A percentile compares a stretch with the other conserved stretches of the same genome.
Conservation (phyloP, 2,329 filamentous ascomycete species). For the Fonsecaea erecta region DNA sequence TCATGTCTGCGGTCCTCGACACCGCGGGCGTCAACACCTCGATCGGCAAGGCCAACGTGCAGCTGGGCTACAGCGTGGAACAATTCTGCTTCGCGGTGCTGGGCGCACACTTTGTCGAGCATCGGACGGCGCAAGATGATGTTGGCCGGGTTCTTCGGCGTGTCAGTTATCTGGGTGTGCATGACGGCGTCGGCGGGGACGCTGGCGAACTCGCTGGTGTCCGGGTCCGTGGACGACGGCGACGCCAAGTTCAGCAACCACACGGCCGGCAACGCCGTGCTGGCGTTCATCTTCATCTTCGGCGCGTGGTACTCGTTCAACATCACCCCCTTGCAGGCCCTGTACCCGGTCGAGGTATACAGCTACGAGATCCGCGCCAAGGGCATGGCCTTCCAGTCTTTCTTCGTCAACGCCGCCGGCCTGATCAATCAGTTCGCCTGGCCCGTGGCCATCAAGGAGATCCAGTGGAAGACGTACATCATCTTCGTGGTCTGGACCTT, state of each 20-base stretch:
- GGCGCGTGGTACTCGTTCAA: conserved; percentile 58
- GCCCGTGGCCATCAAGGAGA: conserved; percentile 48
- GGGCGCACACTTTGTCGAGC: conserved; percentile 61
- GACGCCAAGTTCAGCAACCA: conserved; percentile 41
- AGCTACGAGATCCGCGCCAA: conserved; percentile 61
- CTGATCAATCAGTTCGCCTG: conserved; percentile 56
- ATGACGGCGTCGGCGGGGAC: conserved; percentile 55
- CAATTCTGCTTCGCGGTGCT: conserved; percentile 60
- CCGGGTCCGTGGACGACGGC: conserved; percentile 32
- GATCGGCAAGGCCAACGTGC: conserved; percentile 59
- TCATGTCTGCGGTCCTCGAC: conserved; percentile 58
- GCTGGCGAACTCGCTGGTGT: conserved; percentile 37
- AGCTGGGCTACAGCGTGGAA: conserved; percentile 60
- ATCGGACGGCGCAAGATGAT: conserved; percentile 64
- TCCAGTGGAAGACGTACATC: conserved; percentile 61
- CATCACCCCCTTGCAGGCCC: conserved; percentile 51
- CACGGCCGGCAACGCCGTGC: conserved; percentile 51
- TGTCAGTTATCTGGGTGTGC: conserved; percentile 57
- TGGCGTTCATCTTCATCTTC: conserved; percentile 62
- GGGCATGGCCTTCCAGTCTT: conserved; percentile 58
- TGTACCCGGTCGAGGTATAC: conserved; percentile 61
- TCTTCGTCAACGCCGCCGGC: conserved; percentile 52
- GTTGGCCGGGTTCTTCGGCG: conserved; percentile 55
- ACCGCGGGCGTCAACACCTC: conserved; percentile 57
- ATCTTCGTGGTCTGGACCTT: conserved; percentile 48